Conservation (phyloP, 2,329 filamentous ascomycete genomes). For the Dryadomyces quercivorus region DNA sequence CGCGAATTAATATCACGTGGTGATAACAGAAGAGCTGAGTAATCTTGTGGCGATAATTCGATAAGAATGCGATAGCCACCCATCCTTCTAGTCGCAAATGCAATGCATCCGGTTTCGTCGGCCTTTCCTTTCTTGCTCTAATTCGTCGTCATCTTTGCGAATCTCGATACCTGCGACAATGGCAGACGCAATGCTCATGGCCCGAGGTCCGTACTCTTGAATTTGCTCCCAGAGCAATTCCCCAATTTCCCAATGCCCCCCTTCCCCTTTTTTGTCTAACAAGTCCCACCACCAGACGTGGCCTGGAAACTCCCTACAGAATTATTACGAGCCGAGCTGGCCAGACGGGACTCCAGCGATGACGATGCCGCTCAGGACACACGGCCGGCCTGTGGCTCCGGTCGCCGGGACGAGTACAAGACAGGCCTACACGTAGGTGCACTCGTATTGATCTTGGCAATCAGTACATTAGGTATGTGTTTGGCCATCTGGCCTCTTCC, state of each 20-base stretch:
- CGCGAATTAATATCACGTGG: neutral
- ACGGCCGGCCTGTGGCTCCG: conserved; percentile 40
- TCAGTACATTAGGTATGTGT: conserved; percentile 28
- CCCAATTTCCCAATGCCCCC: neutral
- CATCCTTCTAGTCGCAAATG: neutral
- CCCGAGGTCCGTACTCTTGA: neutral
- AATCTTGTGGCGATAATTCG: too few relatives aligned
- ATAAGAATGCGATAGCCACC: too few relatives aligned
- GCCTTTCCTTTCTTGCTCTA: neutral
- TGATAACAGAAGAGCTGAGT: neutral
- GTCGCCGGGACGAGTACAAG: conserved; percentile 46
- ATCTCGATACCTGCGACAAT: neutral
- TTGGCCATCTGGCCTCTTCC: neutral
- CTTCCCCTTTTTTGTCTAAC: neutral
- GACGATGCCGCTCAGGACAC: conserved; percentile 18
- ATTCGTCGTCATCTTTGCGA: neutral
- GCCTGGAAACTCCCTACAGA: conserved; percentile 40
- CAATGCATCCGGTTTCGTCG: neutral
- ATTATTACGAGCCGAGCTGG: conserved; percentile 38
- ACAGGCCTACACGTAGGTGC: conserved; percentile 56
- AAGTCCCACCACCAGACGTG: conserved; percentile 16
- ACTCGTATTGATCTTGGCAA: conserved; percentile 48
- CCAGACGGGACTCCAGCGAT: conserved; percentile 27
- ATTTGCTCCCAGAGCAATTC: neutral
- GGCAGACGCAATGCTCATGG: neutral